Conservation (phyloP, 1,284 basidiomycete species). For the Xanthoconium separans region DNA sequence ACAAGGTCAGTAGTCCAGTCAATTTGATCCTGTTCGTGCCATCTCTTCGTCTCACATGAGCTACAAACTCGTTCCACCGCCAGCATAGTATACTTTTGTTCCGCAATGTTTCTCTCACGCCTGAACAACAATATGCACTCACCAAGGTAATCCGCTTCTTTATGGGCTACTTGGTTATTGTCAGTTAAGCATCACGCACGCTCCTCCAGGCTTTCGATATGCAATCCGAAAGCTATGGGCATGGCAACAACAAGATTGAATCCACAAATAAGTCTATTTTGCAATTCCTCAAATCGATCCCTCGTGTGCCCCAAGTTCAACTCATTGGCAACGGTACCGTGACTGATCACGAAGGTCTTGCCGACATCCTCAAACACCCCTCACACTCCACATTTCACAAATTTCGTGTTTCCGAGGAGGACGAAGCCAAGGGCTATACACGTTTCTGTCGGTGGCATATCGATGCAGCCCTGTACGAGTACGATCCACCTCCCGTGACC, state of each 20-base stretch:
- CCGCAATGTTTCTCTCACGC: slow-evolving; percentile 64
- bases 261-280: slow-evolving; percentile 72
- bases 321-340: slow-evolving; percentile 79
- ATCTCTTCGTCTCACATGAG: background rate
- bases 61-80: background rate
- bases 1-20: slow-evolving; percentile 48
- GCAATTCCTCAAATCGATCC: slow-evolving; percentile 85
- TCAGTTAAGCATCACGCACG: background rate
- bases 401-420: slow-evolving; percentile 72
- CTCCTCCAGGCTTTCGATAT: slow-evolving; percentile 67
- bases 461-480: slow-evolving; percentile 88
- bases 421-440: slow-evolving; percentile 73
- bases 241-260: slow-evolving; percentile 82
- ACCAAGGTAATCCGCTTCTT: slow-evolving; percentile 4
- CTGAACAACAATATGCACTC: slow-evolving; percentile 75
- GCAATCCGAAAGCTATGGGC: slow-evolving; percentile 70
- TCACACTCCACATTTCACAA: slow-evolving; percentile 91
- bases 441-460: slow-evolving; percentile 95
- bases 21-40: background rate
- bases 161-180: background rate
- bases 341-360: slow-evolving; percentile 76
- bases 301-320: slow-evolving; percentile 81
- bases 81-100: slow-evolving; percentile 78
- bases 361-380: slow-evolving; percentile 75
- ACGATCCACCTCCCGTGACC: slow-evolving; percentile 84